Base-by-base conservation (phyloP, 176 grass and related monocot species). In the Aegilops bicornis region DNA sequence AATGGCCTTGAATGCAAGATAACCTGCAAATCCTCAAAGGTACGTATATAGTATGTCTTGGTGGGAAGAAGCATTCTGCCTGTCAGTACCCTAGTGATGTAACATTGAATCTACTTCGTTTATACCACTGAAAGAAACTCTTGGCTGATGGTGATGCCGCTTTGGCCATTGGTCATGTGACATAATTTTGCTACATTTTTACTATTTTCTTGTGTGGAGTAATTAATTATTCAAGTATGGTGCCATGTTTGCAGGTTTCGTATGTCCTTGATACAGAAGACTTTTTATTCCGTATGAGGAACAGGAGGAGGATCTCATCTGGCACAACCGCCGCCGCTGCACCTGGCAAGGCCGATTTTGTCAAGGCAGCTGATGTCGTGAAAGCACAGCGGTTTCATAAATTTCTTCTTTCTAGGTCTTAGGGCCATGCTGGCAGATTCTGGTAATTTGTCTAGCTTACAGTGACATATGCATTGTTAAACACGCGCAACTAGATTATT, bases 1-100 rank as follows among this genome's bases (percentile, higher is more conserved):
- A 95, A 95, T 91, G 91, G 91, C 35, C 87, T 95, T 45, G 93
- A 95, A 68, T 92, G 91, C 89, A 95, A 95, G 85, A 86, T 95
- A 62, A 85, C 88, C 76, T 83, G 88, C 81, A 86, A 52, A 72
- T 69, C 83, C 23, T 93, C 91, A 13, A 95, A 95, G 93, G 93
- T 93, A 87, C 7, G n/a, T 40, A 16, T 45, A 68, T 78, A 11
- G 10, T 43, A 58, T 58, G 52, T 67, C 31, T 84, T 43, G 9
- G n/a, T 42, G 6, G 32, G 33, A 72, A 66, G n/a, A n/a, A 72
- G 45, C 27, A 47, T 50, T 50, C 2, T 33, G 40, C 11, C 39
- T 23, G 23, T 19, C 23, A 45, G 8, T 30, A 23, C 78, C 42
- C 43, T 10, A 22, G 8, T 45, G 39, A 64, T 35, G 64, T 69